Evolutionary conservation across 2,329 filamentous ascomycete species (phyloP), one percentile per base, ranked within the genome.

Genomic region (Colletotrichum cereale): DNA sequence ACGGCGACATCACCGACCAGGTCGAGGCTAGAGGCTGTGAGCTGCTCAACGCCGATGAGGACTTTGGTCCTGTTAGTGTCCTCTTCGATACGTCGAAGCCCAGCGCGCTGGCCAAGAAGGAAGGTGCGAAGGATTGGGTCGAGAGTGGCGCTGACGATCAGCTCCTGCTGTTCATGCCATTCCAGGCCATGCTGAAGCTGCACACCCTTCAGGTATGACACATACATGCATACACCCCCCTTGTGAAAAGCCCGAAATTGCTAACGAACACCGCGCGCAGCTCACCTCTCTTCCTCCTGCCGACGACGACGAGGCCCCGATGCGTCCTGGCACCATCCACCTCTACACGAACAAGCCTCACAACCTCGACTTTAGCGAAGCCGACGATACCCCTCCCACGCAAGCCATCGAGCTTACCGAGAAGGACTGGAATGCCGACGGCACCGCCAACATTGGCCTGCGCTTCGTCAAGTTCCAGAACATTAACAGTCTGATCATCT

Each of bases 401-500:
- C 96, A 99, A 82, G 88, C 87, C 63, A 90, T 98, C 71, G 91
- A 91, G 77, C 86, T 99, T 53, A 86, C 87, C 73, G 85, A 91
- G 56, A 86, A 88, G 63, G 94, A 97, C 78, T 99, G 96, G 96
- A 93, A 95, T 80, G 85, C 87, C 55, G 90, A 93, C 18, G 92
- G 91, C 62, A 96, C 93, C 11, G 92, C 90, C 18, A 93, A 87
- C 76, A 84, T 96, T 65, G 83, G 88, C 55, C 84, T 98, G 77
- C 93, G 95, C 18, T 98, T 96, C 78, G 96, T 99, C 83, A 98
- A 98, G 84, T 99, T 98, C 86, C 96, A 98, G 84, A 97, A 95
- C 79, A 93, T 98, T 65, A 92, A 90, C 71, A 96, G 91, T 73
- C 79, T 99, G 76, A 92, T 97, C 24, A 77, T 99, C 14, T 99